These are phyloP conservation scores for Cnidoscolus chayamansa DNA, from an alignment of 441 rosid species.

Conservation along the genomic window DNA sequence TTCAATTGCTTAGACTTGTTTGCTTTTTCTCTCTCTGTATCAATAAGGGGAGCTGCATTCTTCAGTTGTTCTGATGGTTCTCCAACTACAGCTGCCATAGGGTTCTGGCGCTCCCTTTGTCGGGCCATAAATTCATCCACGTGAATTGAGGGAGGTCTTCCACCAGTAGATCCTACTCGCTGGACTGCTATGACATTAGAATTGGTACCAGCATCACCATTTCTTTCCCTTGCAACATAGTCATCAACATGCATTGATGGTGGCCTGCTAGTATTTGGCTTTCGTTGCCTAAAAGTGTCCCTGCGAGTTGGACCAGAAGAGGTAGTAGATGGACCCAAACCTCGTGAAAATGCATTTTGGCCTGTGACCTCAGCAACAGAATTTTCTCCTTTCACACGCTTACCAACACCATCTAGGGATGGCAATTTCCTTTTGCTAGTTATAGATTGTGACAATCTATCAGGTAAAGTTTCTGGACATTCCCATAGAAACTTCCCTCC, in stretches of 20 bases:
- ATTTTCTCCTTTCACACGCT: slow-evolving; percentile 75
- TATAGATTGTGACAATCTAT: slow-evolving; percentile 65
- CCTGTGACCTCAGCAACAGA: slow-evolving; percentile 54
- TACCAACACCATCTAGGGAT: slow-evolving; percentile 58
- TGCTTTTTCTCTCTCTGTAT: slow-evolving; percentile 48
- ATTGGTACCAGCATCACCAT: slow-evolving; percentile 63
- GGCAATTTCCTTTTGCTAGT: slow-evolving; percentile 68
- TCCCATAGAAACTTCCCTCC: slow-evolving; percentile 84
- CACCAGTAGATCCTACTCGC: slow-evolving; percentile 81
- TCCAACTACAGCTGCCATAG: slow-evolving; percentile 57
- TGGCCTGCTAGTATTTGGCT: slow-evolving; percentile 97
- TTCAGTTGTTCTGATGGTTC: slow-evolving; percentile 59
- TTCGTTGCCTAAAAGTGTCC: slow-evolving; percentile 89
- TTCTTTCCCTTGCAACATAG: slow-evolving; percentile 97
- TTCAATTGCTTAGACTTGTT: slow-evolving; percentile 75
- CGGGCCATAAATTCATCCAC: slow-evolving; percentile 99
- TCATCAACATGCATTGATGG: slow-evolving; percentile 99
- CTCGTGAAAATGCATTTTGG: slow-evolving; percentile 64
- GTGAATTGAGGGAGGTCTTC: slow-evolving; percentile 98
- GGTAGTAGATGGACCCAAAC: slow-evolving; percentile 53
- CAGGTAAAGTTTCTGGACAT: slow-evolving; percentile 93
- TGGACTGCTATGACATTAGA: slow-evolving; percentile 78
- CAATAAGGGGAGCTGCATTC: slow-evolving; percentile 44
- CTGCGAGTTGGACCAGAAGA: slow-evolving; percentile 74
- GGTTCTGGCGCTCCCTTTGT: slow-evolving; percentile 87